phyloP scores from a whole-genome alignment of 306 rosid species.

The Cercis canadensis region DNA sequence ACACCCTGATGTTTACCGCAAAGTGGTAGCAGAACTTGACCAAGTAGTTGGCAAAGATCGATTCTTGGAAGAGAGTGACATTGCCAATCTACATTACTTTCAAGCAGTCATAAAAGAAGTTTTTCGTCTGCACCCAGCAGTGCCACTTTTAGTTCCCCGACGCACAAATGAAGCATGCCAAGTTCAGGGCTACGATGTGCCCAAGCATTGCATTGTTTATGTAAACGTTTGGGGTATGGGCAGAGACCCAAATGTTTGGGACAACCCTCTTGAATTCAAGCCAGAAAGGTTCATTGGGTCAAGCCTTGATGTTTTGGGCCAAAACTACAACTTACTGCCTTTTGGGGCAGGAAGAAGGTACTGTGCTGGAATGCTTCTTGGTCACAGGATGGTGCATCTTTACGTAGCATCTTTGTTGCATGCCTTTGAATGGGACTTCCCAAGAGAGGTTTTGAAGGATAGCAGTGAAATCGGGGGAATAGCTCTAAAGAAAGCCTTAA shows the following conservation, averaged over 20 bases:
- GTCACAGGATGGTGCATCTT: no score
- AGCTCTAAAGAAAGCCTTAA: no score
- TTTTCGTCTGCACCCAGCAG: background rate
- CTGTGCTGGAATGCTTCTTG: no score
- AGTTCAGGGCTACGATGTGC: background rate
- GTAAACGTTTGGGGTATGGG: slow-evolving; percentile 17
- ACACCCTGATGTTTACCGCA: background rate
- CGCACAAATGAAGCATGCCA: background rate
- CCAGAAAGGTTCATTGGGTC: slow-evolving; percentile 17
- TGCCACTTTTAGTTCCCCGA: slow-evolving; percentile 9
- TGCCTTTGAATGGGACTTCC: no score
- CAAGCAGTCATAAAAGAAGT: slow-evolving; percentile 26
- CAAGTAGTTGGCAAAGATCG: slow-evolving; percentile 3
- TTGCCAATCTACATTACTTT: slow-evolving; percentile 14
- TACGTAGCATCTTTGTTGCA: no score
- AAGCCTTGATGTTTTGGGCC: background rate
- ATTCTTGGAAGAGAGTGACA: slow-evolving; percentile 2
- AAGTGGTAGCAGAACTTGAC: background rate
- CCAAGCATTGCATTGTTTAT: background rate
- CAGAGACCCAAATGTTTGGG: slow-evolving; percentile 16
- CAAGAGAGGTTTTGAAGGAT: no score
- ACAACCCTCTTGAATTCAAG: background rate
- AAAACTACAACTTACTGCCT: no score
- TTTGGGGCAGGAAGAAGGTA: no score
- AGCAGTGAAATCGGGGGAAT: no score